phyloP scores from a whole-genome alignment of 352 stramenopile species.

The Elongisporangium anandrum region DNA sequence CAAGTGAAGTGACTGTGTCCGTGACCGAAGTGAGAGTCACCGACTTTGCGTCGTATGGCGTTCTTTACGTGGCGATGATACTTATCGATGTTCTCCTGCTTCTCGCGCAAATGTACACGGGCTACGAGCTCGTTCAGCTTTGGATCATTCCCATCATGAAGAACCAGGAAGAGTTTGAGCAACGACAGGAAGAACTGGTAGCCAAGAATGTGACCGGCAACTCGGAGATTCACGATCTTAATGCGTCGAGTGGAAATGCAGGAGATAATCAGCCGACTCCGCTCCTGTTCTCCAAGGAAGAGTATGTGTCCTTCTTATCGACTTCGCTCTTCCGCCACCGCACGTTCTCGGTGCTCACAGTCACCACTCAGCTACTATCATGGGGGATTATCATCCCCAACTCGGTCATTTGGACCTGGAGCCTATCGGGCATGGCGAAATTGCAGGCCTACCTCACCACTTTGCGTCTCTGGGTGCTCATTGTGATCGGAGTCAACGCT shows the following conservation, averaged over 20 bases:
- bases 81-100: conserved; percentile 22
- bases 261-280: not conserved
- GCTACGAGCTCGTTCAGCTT: conserved; percentile 10
- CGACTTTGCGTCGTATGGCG: conserved; percentile 8
- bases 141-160: conserved; percentile 14
- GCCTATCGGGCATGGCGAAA: conserved; percentile 16
- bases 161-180: conserved; percentile 8
- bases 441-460: conserved; percentile 37
- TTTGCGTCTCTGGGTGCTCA: conserved; percentile 29
- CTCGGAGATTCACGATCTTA: conserved; percentile 10
- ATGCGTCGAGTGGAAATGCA: not conserved
- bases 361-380: conserved; percentile 32
- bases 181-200: conserved; percentile 9
- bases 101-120: conserved; percentile 21
- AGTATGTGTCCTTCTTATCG: conserved; percentile 19
- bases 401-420: conserved; percentile 40
- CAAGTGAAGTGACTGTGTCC: not conserved
- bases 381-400: conserved; percentile 58
- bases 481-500: conserved; percentile 23
- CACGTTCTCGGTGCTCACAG: conserved; percentile 19
- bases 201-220: not conserved
- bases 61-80: conserved; percentile 6
- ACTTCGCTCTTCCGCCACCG: conserved; percentile 42
- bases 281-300: not conserved
- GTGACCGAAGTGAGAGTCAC: conserved; percentile 6